Percentiles rank a stretch among this genome's conserved stretches.
Evolutionary conservation across 768 basidiomycete species (phyloP).

Genomic region (Tricholoma bakamatsutake): DNA sequence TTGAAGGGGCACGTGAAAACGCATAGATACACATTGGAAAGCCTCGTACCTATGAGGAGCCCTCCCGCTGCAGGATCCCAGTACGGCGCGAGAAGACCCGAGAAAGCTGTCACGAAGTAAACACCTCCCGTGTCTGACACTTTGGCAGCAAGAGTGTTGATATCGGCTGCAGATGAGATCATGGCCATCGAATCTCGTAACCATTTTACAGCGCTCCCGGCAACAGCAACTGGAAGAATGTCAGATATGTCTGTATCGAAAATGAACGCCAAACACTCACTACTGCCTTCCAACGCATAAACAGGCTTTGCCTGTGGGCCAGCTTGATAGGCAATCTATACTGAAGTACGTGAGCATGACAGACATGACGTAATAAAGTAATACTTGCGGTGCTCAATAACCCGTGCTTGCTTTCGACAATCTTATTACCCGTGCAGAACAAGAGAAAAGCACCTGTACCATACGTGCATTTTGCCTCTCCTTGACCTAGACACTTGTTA

Average conservation of each 20-base stretch:
- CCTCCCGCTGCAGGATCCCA: constrained; percentile 95
- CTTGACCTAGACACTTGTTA: constrained; percentile 87
- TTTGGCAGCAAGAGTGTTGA: constrained; percentile 77
- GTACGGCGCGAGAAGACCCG: constrained; percentile 92
- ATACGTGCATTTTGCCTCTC: constrained; percentile 97
- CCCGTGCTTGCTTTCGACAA: constrained; percentile 82
- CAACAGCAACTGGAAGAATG: constrained; percentile 67
- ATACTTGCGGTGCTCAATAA: constrained; percentile 75
- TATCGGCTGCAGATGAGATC: constrained; percentile 74
- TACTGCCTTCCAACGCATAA: constrained; percentile 93
- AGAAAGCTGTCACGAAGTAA: constrained; percentile 97
- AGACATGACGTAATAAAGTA: neutral
- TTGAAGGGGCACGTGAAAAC: constrained; percentile 14
- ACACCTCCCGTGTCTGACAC: constrained; percentile 81
- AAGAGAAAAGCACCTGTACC: constrained; percentile 96
- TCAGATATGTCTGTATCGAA: neutral
- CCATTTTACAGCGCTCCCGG: constrained; percentile 96
- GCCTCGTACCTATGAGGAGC: constrained; percentile 60
- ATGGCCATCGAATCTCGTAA: constrained; percentile 85
- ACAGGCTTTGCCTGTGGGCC: constrained; percentile 73
- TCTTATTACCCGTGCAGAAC: constrained; percentile 88
- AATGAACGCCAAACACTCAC: constrained; percentile 38
- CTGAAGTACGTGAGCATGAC: constrained; percentile 4
- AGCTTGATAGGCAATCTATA: constrained; percentile 83
- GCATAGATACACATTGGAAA: neutral